Evolutionary conservation across 1,284 basidiomycete species (phyloP).

Genomic region (Irpex sp.): DNA sequence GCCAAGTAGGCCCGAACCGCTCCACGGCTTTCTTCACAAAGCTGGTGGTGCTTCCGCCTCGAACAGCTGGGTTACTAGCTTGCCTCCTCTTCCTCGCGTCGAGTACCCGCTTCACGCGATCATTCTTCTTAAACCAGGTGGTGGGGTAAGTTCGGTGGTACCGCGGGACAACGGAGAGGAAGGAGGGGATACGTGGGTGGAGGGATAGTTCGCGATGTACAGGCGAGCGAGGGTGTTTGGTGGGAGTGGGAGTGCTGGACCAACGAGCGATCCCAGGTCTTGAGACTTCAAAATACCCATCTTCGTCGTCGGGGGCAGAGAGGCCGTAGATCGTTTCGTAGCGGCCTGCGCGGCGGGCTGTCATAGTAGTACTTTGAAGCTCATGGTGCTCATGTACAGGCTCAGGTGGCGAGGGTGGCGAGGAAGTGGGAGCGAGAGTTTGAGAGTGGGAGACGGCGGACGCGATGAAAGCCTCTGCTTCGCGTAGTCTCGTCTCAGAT

Average conservation of each 20-base stretch:
- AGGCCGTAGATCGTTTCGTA: background rate
- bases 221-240: too few relatives aligned
- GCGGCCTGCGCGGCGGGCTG: too few relatives aligned
- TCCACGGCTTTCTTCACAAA: background rate
- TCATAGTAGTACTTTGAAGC: background rate
- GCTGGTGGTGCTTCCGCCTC: too few relatives aligned
- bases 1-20: background rate
- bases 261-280: background rate
- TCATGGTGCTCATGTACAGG: too few relatives aligned
- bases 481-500: background rate
- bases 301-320: background rate
- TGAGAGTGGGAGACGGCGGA: too few relatives aligned
- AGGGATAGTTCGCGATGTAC: background rate
- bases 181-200: background rate
- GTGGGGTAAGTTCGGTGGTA: too few relatives aligned
- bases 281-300: background rate
- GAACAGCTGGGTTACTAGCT: background rate
- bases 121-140: too few relatives aligned
- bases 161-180: background rate
- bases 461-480: background rate
- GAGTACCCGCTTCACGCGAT: background rate
- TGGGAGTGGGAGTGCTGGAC: too few relatives aligned
- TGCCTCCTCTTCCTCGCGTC: background rate
- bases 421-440: too few relatives aligned
- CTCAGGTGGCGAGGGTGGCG: too few relatives aligned